Conservation (phyloP, 2,329 filamentous ascomycete genomes). For the Aspergillus sp. region DNA sequence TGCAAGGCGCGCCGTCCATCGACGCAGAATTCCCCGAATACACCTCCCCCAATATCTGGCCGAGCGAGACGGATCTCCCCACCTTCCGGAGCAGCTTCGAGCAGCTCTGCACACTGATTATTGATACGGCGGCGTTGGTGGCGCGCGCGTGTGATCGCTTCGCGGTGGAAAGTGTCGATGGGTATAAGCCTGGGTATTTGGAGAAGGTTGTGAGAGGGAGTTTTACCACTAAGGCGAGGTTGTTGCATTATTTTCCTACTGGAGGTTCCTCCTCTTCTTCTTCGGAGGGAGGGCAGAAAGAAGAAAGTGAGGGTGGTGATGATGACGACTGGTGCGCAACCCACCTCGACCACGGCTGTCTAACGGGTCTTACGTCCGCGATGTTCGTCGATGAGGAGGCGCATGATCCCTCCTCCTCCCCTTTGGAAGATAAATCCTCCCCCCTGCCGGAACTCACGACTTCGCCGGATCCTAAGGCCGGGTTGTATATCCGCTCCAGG, state of each 20-base stretch:
- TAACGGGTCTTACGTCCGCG: constrained; percentile 89
- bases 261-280: background rate
- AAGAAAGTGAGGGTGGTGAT: constrained; percentile 72
- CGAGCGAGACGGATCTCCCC: constrained; percentile 65
- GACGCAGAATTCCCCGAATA: constrained; percentile 62
- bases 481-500: constrained; percentile 91
- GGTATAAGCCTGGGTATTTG: constrained; percentile 75
- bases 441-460: constrained; percentile 60
- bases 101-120: constrained; percentile 77
- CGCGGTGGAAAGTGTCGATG: constrained; percentile 74
- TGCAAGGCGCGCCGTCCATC: constrained; percentile 39
- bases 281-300: background rate
- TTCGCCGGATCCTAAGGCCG: constrained; percentile 80
- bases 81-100: constrained; percentile 75
- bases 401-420: constrained; percentile 16
- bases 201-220: constrained; percentile 84
- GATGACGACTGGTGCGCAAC: constrained; percentile 92
- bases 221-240: constrained; percentile 82
- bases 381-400: constrained; percentile 87
- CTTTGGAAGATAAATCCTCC: background rate
- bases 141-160: constrained; percentile 88
- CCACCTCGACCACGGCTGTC: constrained; percentile 80
- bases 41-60: constrained; percentile 89
- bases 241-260: constrained; percentile 86
- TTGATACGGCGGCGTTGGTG: constrained; percentile 85